These are phyloP conservation scores for Scedosporium aurantiacum DNA, from an alignment of 2,329 filamentous ascomycete species.

Conservation along the genomic window DNA sequence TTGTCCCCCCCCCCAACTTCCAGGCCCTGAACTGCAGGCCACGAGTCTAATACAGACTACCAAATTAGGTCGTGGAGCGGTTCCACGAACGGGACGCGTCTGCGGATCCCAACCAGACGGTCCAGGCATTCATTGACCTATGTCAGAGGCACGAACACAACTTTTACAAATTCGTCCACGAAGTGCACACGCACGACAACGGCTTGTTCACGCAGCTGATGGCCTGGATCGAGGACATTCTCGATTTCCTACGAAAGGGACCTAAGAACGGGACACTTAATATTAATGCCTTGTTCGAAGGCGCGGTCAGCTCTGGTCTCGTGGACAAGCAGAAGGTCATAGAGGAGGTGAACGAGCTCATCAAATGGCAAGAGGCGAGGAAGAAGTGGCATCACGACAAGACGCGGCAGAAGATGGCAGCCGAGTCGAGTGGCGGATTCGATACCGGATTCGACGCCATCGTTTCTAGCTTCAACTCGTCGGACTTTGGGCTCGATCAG, in stretches of 20 bases:
- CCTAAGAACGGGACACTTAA: constrained; percentile 79
- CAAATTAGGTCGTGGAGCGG: constrained; percentile 46
- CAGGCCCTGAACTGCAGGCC: not conserved
- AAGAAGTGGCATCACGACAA: constrained; percentile 99
- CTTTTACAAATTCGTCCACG: constrained; percentile 98
- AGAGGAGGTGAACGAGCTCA: constrained; percentile 71
- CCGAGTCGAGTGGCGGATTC: constrained; percentile 43
- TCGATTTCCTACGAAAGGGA: constrained; percentile 83
- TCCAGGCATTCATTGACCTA: constrained; percentile 94
- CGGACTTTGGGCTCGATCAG: constrained; percentile 82
- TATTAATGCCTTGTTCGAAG: constrained; percentile 86
- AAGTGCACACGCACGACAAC: constrained; percentile 94
- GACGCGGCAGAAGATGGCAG: constrained; percentile 97
- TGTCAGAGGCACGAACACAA: constrained; percentile 92
- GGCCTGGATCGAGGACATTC: constrained; percentile 92
- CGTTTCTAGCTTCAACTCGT: constrained; percentile 56
- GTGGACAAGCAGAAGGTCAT: constrained; percentile 65
- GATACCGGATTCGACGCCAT: constrained; percentile 35
- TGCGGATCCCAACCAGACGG: constrained; percentile 94
- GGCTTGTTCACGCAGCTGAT: constrained; percentile 93
- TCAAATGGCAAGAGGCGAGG: constrained; percentile 85
- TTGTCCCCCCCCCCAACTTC: too few species aligned
- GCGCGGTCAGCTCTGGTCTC: constrained; percentile 54
- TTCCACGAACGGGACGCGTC: constrained; percentile 69
- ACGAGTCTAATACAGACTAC: not conserved